Base-by-base conservation (phyloP, 805 yeast species). In the Priceomyces fermenticarens region DNA sequence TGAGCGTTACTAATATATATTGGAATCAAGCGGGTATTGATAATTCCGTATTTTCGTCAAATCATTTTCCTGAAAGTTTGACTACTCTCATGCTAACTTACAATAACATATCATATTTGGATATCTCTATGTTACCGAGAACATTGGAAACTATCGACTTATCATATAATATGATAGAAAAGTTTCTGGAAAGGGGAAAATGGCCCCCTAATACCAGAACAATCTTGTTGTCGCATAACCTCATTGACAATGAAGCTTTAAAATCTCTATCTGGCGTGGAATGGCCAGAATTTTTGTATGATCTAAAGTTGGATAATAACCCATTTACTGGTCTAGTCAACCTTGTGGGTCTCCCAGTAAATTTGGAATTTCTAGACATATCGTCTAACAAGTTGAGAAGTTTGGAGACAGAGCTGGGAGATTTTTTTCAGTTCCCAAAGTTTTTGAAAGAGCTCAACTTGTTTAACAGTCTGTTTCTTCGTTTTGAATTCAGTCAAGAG, bases 1-100 rank as follows among this genome's bases (percentile, higher is more conserved):
- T 41, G 4, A 36, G 48, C 2, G 40, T 64, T 8, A 39, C 41
- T 3, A 59, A 65, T 12, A 39, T 67, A 9, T 67, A 55, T 45
- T 58, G 67, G 55, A 67, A 67, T 39, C 50, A 48, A 41, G 54
- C 62, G 4, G 60, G 59, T 2, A 41, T 64, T 10, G 38, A 43
- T 10, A 43, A 51, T 36, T 15, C 20, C 3, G 39, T 35, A 6
- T 42, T 53, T 8, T 30, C 42, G 2, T 31, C 33, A 3, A 34
- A 47, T 15, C 20, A 27, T 8, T 51, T 58, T 23, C 67, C 68
- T 0, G 31, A 39, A 3, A 35, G 42, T 17, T 51, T 67, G 37
- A 52, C 50, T 11, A 58, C 61, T 4, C 44, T 67, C 27, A 65
- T 65, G 72, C 39, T 66, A 27, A 57, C 70, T 0, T 53, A 62